Conservation (phyloP, 345 rosid genomes). For the Hibiscus tridactylites region DNA sequence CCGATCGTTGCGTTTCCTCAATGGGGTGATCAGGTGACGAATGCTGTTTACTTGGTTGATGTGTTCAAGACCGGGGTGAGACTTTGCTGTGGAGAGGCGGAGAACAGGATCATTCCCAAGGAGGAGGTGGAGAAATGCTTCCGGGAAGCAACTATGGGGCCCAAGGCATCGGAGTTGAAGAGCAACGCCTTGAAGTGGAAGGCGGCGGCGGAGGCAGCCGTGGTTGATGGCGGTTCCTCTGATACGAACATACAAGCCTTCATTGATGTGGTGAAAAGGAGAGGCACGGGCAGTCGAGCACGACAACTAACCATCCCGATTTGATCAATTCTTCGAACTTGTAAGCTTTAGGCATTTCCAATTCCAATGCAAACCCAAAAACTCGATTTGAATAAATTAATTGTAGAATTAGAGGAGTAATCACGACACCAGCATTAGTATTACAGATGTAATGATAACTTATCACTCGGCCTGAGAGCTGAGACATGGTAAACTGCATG, state of each 20-base stretch:
- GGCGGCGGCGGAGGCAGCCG: constrained; percentile 60
- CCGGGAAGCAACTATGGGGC: constrained; percentile 43
- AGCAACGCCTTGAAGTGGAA: constrained; percentile 59
- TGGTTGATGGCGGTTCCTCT: constrained; percentile 69
- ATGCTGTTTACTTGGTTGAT: constrained; percentile 59
- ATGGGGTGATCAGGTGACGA: constrained; percentile 84
- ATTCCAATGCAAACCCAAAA: too few relatives aligned
- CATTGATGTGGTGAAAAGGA: neutral
- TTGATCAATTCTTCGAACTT: too few relatives aligned
- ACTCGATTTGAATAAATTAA: too few relatives aligned
- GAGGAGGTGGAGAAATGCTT: constrained; percentile 65
- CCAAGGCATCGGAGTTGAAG: constrained; percentile 46
- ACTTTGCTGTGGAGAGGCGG: constrained; percentile 60
- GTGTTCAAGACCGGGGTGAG: constrained; percentile 58
- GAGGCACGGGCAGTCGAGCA: too few relatives aligned
- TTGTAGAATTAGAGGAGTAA: too few relatives aligned
- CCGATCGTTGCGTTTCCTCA: constrained; percentile 68
- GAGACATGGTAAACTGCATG: too few relatives aligned
- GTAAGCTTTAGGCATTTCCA: too few relatives aligned
- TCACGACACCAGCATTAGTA: too few relatives aligned
- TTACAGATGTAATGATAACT: too few relatives aligned
- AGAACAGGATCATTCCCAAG: constrained; percentile 40
- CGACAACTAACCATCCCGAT: too few relatives aligned
- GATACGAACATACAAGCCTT: constrained; percentile 52
- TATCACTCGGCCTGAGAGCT: too few relatives aligned